These are phyloP conservation scores for Zopfia rhizophila DNA, from an alignment of 2,329 filamentous ascomycete genomes.

Conservation along the genomic window DNA sequence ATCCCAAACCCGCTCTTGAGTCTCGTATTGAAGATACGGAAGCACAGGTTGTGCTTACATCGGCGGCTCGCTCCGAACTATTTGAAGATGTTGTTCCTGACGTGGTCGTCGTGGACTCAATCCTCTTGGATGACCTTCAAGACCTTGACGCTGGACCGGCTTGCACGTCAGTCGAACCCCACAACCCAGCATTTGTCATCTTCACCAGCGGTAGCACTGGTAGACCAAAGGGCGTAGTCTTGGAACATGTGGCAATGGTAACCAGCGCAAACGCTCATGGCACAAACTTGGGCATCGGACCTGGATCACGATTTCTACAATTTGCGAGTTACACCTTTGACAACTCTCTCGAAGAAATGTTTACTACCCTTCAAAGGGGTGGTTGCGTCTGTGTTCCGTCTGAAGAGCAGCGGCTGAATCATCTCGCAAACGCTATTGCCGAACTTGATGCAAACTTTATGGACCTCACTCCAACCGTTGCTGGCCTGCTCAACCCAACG, in stretches of 20 bases:
- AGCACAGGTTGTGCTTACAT: slow-evolving; percentile 54
- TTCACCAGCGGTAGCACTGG: slow-evolving; percentile 48
- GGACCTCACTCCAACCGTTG: slow-evolving; percentile 69
- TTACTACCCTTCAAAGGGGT: slow-evolving; percentile 63
- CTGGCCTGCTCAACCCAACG: slow-evolving; percentile 57
- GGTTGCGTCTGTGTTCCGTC: slow-evolving; percentile 66
- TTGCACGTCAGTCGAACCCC: slow-evolving; percentile 31
- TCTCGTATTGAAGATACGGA: slow-evolving; percentile 52
- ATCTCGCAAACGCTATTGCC: slow-evolving; percentile 56
- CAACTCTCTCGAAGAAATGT: slow-evolving; percentile 65
- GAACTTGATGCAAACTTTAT: slow-evolving; percentile 41
- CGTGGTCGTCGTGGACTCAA: slow-evolving; percentile 43
- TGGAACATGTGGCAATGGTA: slow-evolving; percentile 44
- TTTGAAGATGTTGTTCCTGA: slow-evolving; percentile 56
- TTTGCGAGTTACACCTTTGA: slow-evolving; percentile 65
- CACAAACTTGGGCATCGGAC: slow-evolving; percentile 35
- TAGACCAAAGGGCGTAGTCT: slow-evolving; percentile 45
- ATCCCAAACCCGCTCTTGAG: slow-evolving; percentile 49
- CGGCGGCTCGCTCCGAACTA: slow-evolving; percentile 47
- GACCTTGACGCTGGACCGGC: slow-evolving; percentile 20
- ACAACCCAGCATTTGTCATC: slow-evolving; percentile 44
- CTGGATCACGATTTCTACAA: slow-evolving; percentile 46
- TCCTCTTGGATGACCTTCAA: slow-evolving; percentile 49
- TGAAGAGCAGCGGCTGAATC: slow-evolving; percentile 64
- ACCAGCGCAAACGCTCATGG: slow-evolving; percentile 45